A percentile compares a stretch with the other conserved stretches of the same genome.
phyloP scores from a whole-genome alignment of 345 rosid genomes.

The Corchorus olitorius region DNA sequence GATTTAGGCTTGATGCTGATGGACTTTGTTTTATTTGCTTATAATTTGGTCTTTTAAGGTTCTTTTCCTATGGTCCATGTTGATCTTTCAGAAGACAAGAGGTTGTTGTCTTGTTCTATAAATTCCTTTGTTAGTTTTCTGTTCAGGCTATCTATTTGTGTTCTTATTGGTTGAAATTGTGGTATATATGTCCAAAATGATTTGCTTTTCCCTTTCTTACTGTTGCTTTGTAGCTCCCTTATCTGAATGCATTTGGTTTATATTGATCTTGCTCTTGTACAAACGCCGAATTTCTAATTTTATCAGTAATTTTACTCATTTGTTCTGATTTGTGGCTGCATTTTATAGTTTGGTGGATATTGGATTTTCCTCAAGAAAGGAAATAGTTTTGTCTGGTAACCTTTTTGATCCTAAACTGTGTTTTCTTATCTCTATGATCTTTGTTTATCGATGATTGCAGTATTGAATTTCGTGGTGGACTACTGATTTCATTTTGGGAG shows the following conservation, averaged over 20 bases:
- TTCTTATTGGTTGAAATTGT: neutral
- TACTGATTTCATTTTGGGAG: slow-evolving; percentile 25
- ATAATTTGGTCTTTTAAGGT: neutral
- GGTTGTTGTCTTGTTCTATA: slow-evolving; percentile 10
- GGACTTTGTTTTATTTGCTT: neutral
- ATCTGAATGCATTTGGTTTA: slow-evolving; percentile 9
- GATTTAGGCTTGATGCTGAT: neutral
- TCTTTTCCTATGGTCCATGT: slow-evolving; percentile 1
- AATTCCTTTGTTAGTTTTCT: neutral
- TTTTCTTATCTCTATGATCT: slow-evolving; percentile 16
- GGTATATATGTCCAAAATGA: neutral
- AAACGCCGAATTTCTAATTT: neutral
- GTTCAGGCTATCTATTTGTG: neutral
- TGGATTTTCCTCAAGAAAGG: neutral
- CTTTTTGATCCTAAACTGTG: neutral
- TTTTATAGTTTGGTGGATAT: neutral
- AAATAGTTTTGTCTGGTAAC: neutral
- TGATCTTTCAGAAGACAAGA: neutral
- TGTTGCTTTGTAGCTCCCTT: neutral
- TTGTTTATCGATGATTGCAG: slow-evolving; percentile 33
- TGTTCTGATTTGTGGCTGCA: neutral
- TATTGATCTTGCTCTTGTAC: neutral
- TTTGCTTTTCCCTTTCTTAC: neutral
- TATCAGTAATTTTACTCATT: neutral
- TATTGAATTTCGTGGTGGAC: slow-evolving; percentile 23